Base-by-base conservation (phyloP, 805 yeast genomes). In the Millerozyma miso region DNA sequence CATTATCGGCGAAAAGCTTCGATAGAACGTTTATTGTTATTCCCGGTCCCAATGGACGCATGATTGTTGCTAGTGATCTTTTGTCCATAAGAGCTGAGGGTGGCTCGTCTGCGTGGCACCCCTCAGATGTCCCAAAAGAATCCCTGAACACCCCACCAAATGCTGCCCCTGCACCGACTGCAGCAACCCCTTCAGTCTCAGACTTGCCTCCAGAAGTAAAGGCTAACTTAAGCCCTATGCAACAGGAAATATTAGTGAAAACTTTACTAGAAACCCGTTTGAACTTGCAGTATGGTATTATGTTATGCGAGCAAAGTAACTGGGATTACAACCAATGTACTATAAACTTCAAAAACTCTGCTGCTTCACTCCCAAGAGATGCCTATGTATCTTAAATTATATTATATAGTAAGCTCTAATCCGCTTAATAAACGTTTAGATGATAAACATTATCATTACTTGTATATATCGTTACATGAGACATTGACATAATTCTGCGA, bases 61-160 rank as follows among this genome's bases (percentile, higher is more conserved):
- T 88, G 69, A 69, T 88, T n/a, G 80, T 93, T 23, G 97, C 96
- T 13, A 84, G 95, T 29, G 99, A 93, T 63, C 60, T 87, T 58
- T 69, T 93, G 40, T 71, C 81, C 13, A 64, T 93, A 3, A 79
- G 95, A 49, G 74, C 82, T 4, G 74, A 67, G 50, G 72, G 81
- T 1, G 80, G 77, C 3, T 52, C 64, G 18, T 70, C 29, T 16
- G 23, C 33, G 17, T 29, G 17, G 13, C 18, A 41, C 10, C 10
- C 29, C 8, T 48, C 46, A 13, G 40, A 42, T 2, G 32, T 35
- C n/a, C 42, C 50, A 14, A 39, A 49, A 33, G 36, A 50, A 20
- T 42, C 43, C 10, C 51, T 55, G 14, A 41, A 49, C 4, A 48
- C 15, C 15, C 17, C 56, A 12, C 52, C 53, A 3, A 39, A 50